These are phyloP conservation scores for Coelastrella sp. DNA, from an alignment of 139 green algal genomes.

Conservation along the genomic window DNA sequence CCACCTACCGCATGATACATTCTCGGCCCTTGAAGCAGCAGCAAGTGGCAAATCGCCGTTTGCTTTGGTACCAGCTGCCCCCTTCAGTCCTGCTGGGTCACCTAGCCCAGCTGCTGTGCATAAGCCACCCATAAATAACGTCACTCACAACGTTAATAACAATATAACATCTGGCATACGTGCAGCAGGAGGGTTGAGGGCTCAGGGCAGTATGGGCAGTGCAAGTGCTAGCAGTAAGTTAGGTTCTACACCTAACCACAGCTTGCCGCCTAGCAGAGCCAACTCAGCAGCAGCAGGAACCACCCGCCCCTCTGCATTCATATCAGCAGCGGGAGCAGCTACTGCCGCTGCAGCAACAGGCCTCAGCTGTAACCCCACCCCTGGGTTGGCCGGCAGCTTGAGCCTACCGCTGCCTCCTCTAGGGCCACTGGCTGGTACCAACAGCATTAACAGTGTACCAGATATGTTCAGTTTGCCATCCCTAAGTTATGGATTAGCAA, in stretches of 20 bases:
- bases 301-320: not conserved
- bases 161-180: too few relatives aligned
- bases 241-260: too few relatives aligned
- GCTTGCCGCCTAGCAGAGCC: not conserved
- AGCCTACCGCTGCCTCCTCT: not conserved
- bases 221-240: too few relatives aligned
- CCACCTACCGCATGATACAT: not conserved
- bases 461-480: conserved; percentile 35
- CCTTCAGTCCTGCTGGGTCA: not conserved
- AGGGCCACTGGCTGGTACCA: not conserved
- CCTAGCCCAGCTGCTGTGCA: too few relatives aligned
- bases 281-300: not conserved
- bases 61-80: not conserved
- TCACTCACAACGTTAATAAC: too few relatives aligned
- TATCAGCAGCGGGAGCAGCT: not conserved
- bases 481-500: conserved; percentile 29
- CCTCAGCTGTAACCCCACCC: not conserved
- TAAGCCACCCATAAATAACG: too few relatives aligned
- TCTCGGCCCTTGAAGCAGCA: not conserved
- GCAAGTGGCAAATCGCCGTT: not conserved
- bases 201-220: too few relatives aligned
- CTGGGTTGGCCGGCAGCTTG: not conserved
- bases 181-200: too few relatives aligned
- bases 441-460: conserved; percentile 3
- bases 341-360: not conserved